Conservation (phyloP, 495 filamentous ascomycete genomes). For the Hypoxylon lienhwacheense region DNA sequence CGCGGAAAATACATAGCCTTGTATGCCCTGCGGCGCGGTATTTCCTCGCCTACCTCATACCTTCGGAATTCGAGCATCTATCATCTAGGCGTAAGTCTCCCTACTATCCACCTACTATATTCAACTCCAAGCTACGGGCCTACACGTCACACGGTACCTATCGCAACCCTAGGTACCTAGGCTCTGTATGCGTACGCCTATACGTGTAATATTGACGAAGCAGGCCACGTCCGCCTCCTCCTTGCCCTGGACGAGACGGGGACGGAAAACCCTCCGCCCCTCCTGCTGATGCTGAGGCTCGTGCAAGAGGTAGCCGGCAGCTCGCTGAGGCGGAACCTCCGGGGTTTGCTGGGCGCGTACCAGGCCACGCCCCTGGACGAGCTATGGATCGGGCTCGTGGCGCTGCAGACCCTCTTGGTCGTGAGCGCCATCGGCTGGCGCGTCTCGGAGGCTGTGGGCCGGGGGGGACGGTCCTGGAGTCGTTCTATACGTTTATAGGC, state of each 20-base stretch:
- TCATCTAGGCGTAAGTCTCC: too few relatives aligned
- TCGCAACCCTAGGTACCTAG: too few relatives aligned
- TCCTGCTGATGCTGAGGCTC: constrained; percentile 5
- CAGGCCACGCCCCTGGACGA: constrained; percentile 48
- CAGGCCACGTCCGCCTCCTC: constrained; percentile 2
- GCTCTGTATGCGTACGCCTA: neutral
- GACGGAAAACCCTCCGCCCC: neutral
- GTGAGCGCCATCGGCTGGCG: constrained; percentile 38
- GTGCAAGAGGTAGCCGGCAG: constrained; percentile 2
- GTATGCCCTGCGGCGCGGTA: too few relatives aligned
- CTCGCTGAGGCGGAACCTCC: constrained; percentile 25
- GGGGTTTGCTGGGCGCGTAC: constrained; percentile 37
- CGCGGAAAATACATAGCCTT: too few relatives aligned
- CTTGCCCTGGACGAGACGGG: neutral
- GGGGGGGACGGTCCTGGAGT: constrained; percentile 3
- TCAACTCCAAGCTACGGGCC: too few relatives aligned
- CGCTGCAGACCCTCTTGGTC: constrained; percentile 48
- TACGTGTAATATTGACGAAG: constrained; percentile 20
- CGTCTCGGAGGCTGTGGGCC: constrained; percentile 28
- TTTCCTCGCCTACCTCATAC: too few relatives aligned
- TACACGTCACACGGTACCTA: too few relatives aligned
- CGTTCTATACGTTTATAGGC: neutral
- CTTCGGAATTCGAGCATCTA: too few relatives aligned
- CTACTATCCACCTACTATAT: too few relatives aligned
- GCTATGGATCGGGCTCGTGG: constrained; percentile 50